Evolutionary conservation across 1,139 yeast genomes (phyloP).

Genomic region (Geotrichum histeridarum): DNA sequence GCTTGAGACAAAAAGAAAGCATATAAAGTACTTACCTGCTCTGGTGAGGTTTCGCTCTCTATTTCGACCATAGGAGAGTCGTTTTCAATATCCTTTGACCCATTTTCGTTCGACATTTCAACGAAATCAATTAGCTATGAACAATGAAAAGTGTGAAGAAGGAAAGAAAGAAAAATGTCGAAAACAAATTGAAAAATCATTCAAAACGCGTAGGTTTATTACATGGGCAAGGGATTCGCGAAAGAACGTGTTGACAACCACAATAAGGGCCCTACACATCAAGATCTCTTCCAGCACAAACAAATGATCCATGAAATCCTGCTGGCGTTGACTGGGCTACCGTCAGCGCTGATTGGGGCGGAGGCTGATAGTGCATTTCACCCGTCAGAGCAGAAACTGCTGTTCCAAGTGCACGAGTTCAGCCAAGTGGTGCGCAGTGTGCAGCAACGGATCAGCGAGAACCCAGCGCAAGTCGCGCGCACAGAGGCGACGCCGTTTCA

Average conservation of each 20-base stretch:
- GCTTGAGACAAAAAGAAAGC: not conserved
- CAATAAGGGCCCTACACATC: not conserved
- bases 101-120: slow-evolving; percentile 3
- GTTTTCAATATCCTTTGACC: slow-evolving; percentile 1
- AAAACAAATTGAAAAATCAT: not conserved
- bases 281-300: not conserved
- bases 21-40: too few species aligned
- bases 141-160: not conserved
- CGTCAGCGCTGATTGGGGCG: slow-evolving; percentile 24
- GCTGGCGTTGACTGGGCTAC: slow-evolving; percentile 27
- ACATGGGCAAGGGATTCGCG: slow-evolving; percentile 3
- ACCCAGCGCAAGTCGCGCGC: slow-evolving; percentile 4
- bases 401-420: slow-evolving; percentile 20
- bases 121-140: not conserved
- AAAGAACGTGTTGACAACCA: not conserved
- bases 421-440: slow-evolving; percentile 3
- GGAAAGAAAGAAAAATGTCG: not conserved
- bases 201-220: not conserved
- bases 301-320: slow-evolving; percentile 21
- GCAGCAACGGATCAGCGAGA: not conserved
- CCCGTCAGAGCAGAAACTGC: slow-evolving; percentile 17
- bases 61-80: not conserved
- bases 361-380: slow-evolving; percentile 16
- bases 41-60: not conserved
- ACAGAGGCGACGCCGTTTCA: slow-evolving; percentile 1